Conservation (phyloP, 805 yeast species). For the Ogataea zsoltii region DNA sequence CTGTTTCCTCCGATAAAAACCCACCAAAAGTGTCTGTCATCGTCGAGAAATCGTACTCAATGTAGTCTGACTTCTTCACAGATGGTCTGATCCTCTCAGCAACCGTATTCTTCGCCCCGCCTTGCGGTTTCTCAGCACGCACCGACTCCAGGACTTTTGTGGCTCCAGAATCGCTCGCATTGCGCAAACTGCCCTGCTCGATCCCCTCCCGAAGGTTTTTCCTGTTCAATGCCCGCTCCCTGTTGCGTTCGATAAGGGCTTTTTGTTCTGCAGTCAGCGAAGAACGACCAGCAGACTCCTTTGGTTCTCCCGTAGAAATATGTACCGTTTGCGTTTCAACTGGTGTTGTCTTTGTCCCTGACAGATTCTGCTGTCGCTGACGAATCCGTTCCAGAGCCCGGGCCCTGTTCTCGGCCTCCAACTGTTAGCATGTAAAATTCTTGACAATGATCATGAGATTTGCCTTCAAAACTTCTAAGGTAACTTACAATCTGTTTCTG, state of each 20-base stretch:
- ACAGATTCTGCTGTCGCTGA: slow-evolving; percentile 37
- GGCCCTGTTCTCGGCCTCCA: slow-evolving; percentile 62
- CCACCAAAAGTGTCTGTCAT: slow-evolving; percentile 91
- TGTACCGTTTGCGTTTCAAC: too few species aligned
- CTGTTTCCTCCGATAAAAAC: slow-evolving; percentile 50
- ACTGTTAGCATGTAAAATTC: background rate
- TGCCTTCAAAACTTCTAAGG: background rate
- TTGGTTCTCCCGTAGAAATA: too few species aligned
- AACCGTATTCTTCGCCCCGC: slow-evolving; percentile 1
- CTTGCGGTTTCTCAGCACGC: background rate
- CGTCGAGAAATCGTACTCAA: slow-evolving; percentile 86
- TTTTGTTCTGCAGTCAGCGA: slow-evolving; percentile 48
- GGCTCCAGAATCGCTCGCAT: slow-evolving; percentile 19
- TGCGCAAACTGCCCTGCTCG: slow-evolving; percentile 16
- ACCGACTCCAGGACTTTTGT: background rate
- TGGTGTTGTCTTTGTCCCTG: background rate
- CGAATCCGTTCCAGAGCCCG: slow-evolving; percentile 61
- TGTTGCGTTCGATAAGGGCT: slow-evolving; percentile 50
- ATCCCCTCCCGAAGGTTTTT: slow-evolving; percentile 15
- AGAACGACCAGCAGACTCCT: too few species aligned
- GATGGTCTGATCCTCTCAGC: slow-evolving; percentile 41
- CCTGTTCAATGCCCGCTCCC: slow-evolving; percentile 52
- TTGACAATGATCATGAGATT: too few species aligned
- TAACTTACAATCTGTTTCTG: slow-evolving; percentile 31
- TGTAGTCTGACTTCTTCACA: slow-evolving; percentile 63